These are phyloP conservation scores for Metschnikowia picachoensis DNA, from an alignment of 805 yeast species.

Conservation along the genomic window DNA sequence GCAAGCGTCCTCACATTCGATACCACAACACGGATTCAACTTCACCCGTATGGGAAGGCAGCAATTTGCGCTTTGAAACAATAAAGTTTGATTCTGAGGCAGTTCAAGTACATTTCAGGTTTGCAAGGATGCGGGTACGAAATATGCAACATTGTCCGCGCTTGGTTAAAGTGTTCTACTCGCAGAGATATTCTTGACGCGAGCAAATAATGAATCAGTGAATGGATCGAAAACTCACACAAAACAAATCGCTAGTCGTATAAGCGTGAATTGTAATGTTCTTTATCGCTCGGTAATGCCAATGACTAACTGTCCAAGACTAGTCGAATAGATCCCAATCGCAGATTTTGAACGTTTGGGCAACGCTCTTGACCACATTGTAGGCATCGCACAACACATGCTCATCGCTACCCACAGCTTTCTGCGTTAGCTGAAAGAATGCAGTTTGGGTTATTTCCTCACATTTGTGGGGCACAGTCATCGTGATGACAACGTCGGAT, in stretches of 20 bases:
- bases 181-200: too few species aligned
- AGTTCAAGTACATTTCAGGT: too few species aligned
- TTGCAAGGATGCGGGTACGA: too few species aligned
- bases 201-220: too few species aligned
- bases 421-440: constrained; percentile 10
- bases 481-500: constrained; percentile 61
- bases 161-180: too few species aligned
- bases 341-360: constrained; percentile 34
- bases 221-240: too few species aligned
- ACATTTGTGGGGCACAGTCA: constrained; percentile 48
- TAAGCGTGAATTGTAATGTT: too few species aligned
- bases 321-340: constrained; percentile 35
- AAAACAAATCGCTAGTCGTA: too few species aligned
- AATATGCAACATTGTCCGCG: too few species aligned
- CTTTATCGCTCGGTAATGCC: too few species aligned
- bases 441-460: constrained; percentile 10
- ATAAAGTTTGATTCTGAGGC: too few species aligned
- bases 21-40: not conserved
- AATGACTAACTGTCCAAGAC: not conserved
- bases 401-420: constrained; percentile 1
- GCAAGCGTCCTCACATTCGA: not conserved
- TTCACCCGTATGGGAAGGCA: not conserved
- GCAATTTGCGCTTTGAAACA: not conserved
- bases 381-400: constrained; percentile 17
- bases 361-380: constrained; percentile 23